Base-by-base conservation (phyloP, 2,329 filamentous ascomycete genomes). In the Fusarium dimerum region DNA sequence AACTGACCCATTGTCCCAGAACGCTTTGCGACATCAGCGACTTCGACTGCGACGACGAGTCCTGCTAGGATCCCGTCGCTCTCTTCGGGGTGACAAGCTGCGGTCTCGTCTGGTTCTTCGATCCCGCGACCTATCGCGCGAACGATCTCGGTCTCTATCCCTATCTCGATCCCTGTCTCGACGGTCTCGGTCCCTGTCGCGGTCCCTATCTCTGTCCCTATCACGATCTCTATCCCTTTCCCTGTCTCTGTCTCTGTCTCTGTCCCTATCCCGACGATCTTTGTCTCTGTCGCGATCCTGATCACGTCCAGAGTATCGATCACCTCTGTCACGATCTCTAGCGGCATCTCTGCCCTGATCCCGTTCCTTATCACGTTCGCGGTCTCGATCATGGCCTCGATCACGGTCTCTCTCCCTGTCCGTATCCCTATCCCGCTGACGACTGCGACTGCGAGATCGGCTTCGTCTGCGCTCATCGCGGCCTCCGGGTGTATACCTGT, bases 401-500 rank as follows among this genome's bases (percentile, higher is more conserved):
- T 58, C 57, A 16, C 40, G 48, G 8, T 58, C 70, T 54, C 40
- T 67, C 55, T 13, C 66, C 55, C 63, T 30, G 8, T 66, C 62
- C 26, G 56, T 46, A 16, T 65, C 63, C n/a, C 59, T 56, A n/a
- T 64, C 63, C 4, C 56, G 60, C 32, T 66, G 68, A 39, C 68
- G 68, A 40, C 68, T 71, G 13, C 71, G 64, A 54, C 68, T 72
- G 15, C 68, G 65, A 40, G 73, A 73, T 32, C 67, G 66, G 50
- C 69, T 74, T 34, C 69, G 64, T 18, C 70, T 66, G 18, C 73
- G 64, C 13, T 74, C 72, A 11, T 75, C 72, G 15, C 78, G 74
- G 30, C 73, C 77, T 51, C 66, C 68, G 20, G 77, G 77, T 46
- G 74, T 73, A 56, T 80, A 80, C 18, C 77, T 73, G 61, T 81